Evolutionary conservation across 331 rosid genomes (phyloP).

Genomic region (Phaseolus coccineus): DNA sequence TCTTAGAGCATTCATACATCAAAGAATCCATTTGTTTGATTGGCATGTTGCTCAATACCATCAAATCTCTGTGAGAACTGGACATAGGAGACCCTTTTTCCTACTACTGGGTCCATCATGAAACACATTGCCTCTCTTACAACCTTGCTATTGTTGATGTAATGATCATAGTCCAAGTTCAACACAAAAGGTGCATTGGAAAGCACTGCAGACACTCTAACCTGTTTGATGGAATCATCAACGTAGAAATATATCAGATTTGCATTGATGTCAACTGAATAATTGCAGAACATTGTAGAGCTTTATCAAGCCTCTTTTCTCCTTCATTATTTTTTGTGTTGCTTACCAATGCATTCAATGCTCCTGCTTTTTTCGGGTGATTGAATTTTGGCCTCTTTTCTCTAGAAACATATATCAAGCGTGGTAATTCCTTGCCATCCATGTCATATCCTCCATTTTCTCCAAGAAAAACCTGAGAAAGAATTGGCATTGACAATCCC

Average conservation of each 20-base stretch:
- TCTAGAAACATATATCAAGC: conserved; percentile 86
- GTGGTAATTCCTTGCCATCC: conserved; percentile 80
- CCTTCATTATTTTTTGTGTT: not conserved
- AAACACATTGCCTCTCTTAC: conserved; percentile 95
- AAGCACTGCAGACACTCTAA: conserved; percentile 81
- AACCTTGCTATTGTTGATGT: conserved; percentile 82
- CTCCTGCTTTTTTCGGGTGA: conserved; percentile 87
- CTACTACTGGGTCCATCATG: conserved; percentile 87
- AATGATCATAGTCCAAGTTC: conserved; percentile 86
- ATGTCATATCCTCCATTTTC: conserved; percentile 68
- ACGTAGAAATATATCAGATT: conserved; percentile 21
- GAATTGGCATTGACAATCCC: not conserved
- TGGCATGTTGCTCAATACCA: conserved; percentile 65
- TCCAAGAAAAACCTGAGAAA: conserved; percentile 73
- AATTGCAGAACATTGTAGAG: not conserved
- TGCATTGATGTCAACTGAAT: not conserved
- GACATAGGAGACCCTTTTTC: conserved; percentile 74
- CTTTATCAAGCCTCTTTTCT: not conserved
- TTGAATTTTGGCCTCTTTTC: conserved; percentile 87
- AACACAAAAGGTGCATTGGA: conserved; percentile 85
- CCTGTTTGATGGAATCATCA: conserved; percentile 47
- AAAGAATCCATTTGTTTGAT: conserved; percentile 71
- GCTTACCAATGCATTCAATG: conserved; percentile 79
- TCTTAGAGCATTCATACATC: conserved; percentile 59
- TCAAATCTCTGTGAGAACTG: conserved; percentile 85